Evolutionary conservation across 2,329 filamentous ascomycete species (phyloP).

Genomic region (Fusarium ambrosium): DNA sequence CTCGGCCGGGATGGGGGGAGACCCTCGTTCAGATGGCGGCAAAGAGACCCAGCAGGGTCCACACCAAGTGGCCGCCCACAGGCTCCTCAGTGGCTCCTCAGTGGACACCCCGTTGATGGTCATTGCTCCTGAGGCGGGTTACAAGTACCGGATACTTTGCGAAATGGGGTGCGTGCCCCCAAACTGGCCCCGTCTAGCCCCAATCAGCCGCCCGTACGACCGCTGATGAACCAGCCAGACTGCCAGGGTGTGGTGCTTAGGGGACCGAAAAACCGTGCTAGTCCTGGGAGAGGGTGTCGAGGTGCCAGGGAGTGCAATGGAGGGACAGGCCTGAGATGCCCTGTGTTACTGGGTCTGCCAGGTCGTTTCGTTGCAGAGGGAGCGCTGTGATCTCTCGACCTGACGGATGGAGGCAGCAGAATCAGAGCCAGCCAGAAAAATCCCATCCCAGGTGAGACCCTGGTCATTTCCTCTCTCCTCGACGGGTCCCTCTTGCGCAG

Average conservation of each 20-base stretch:
- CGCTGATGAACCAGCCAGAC: conserved; percentile 46
- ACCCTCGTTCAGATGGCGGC: conserved; percentile 41
- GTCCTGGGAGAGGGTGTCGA: conserved; percentile 36
- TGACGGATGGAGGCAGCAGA: conserved; percentile 10
- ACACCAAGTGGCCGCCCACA: conserved; percentile 16
- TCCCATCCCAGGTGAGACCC: conserved; percentile 34
- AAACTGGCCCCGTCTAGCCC: conserved; percentile 27
- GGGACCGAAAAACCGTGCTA: conserved; percentile 30
- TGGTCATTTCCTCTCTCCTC: conserved; percentile 22
- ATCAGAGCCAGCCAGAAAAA: conserved; percentile 35
- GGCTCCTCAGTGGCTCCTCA: conserved; percentile 29
- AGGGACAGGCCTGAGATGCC: conserved; percentile 22
- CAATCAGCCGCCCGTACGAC: conserved; percentile 43
- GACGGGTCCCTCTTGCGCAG: conserved; percentile 25
- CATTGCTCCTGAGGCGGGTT: conserved; percentile 33
- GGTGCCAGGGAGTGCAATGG: conserved; percentile 27
- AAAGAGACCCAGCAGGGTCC: conserved; percentile 39
- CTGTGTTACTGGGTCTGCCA: conserved; percentile 26
- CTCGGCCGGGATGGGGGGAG: conserved; percentile 30
- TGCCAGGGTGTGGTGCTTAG: conserved; percentile 35
- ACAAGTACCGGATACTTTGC: conserved; percentile 44
- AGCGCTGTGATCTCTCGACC: conserved; percentile 19
- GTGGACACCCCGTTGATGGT: conserved; percentile 32
- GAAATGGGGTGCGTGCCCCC: conserved; percentile 28
- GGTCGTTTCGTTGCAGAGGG: conserved; percentile 15